phyloP scores from a whole-genome alignment of 148 eudicot species.

The Rhododendron ferrugineum region DNA sequence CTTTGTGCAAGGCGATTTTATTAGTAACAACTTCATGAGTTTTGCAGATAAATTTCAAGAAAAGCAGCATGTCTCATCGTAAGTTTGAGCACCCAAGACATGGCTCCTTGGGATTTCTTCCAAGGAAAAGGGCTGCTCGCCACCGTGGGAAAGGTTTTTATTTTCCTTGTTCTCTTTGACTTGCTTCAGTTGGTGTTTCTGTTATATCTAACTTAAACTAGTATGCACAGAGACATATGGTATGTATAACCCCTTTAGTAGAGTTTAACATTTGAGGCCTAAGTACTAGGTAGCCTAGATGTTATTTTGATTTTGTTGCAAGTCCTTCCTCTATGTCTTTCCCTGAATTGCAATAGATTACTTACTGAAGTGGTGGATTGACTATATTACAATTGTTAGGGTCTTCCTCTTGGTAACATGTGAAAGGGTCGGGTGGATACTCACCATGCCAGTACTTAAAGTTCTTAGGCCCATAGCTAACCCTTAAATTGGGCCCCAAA shows the following conservation, averaged over 20 bases:
- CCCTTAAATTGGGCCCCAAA: neutral
- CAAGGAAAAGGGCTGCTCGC: constrained; percentile 45
- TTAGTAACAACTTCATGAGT: neutral
- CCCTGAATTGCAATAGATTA: neutral
- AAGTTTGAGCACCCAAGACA: constrained; percentile 48
- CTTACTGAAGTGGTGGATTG: neutral
- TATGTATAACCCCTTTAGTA: neutral
- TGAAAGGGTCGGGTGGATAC: neutral
- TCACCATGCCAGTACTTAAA: neutral
- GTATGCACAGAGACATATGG: neutral
- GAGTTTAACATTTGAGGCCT: neutral
- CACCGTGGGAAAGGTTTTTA: constrained; percentile 42
- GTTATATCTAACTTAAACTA: neutral
- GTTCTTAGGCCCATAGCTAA: neutral
- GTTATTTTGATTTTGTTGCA: neutral
- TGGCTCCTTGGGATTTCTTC: constrained; percentile 43
- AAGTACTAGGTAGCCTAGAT: neutral
- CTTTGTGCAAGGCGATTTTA: neutral
- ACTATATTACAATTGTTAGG: neutral
- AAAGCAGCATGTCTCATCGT: constrained; percentile 35
- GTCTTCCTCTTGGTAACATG: neutral
- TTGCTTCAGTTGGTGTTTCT: neutral
- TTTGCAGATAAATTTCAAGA: constrained; percentile 20
- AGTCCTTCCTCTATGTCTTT: neutral
- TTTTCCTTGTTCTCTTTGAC: neutral